phyloP scores from a whole-genome alignment of 2,329 filamentous ascomycete species.

The Trichothecium roseum region DNA sequence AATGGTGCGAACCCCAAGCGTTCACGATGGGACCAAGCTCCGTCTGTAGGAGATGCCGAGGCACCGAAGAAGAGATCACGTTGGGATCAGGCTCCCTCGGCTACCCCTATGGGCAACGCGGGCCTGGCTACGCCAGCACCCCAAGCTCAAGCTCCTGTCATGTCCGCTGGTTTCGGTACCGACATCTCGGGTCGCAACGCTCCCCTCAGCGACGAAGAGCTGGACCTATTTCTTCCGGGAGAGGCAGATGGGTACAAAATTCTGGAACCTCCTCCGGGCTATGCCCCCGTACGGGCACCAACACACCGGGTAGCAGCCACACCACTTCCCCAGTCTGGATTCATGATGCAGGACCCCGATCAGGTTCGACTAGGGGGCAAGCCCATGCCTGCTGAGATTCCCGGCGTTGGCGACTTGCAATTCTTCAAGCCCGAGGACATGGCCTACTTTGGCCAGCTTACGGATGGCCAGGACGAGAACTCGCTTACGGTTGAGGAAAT shows the following conservation, averaged over 20 bases:
- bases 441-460: conserved; percentile 96
- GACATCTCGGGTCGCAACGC: conserved; percentile 74
- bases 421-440: conserved; percentile 99
- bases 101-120: conserved; percentile 62
- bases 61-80: conserved; percentile 67
- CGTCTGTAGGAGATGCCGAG: conserved; percentile 47
- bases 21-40: conserved; percentile 82
- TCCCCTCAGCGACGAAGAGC: conserved; percentile 82
- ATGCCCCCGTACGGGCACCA: conserved; percentile 70
- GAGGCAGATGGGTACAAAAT: conserved; percentile 89
- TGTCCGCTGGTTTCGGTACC: conserved; percentile 61
- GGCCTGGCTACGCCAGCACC: conserved; percentile 74
- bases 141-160: conserved; percentile 46
- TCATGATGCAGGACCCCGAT: conserved; percentile 96
- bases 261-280: conserved; percentile 81
- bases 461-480: conserved; percentile 88
- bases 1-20: conserved; percentile 57
- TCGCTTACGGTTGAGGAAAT: conserved; percentile 86
- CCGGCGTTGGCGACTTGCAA: conserved; percentile 88
- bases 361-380: conserved; percentile 75
- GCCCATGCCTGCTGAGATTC: conserved; percentile 88
- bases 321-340: conserved; percentile 67
- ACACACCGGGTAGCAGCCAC: conserved; percentile 67
- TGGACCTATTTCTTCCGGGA: conserved; percentile 80
- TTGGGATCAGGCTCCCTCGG: conserved; percentile 84